phyloP scores from a whole-genome alignment of 352 stramenopile species.

The Peronospora farinosa region DNA sequence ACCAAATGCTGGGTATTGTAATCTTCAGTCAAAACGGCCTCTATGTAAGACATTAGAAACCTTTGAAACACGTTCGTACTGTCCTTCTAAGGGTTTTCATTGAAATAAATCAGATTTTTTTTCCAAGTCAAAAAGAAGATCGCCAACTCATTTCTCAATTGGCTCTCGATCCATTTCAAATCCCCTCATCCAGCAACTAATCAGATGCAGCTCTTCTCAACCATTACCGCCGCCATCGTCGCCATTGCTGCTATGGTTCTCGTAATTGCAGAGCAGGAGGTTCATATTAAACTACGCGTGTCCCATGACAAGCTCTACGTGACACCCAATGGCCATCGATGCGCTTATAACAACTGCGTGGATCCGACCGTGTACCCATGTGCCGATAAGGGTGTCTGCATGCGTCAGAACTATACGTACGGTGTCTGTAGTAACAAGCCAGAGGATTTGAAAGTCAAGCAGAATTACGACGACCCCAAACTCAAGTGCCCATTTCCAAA shows the following conservation, averaged over 20 bases:
- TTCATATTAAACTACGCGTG: slow-evolving; percentile 35
- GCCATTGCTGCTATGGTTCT: slow-evolving; percentile 13
- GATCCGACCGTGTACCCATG: slow-evolving; percentile 56
- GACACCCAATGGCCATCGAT: slow-evolving; percentile 46
- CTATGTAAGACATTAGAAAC: too few species aligned
- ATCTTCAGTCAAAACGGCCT: too few species aligned
- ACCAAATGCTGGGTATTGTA: too few species aligned
- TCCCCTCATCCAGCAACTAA: not conserved
- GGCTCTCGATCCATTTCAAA: not conserved
- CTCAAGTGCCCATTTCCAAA: slow-evolving; percentile 36
- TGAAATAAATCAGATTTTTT: not conserved
- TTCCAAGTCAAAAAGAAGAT: not conserved
- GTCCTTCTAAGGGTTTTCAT: not conserved
- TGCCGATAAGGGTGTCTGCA: slow-evolving; percentile 32
- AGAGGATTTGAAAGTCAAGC: slow-evolving; percentile 8
- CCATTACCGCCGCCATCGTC: slow-evolving; percentile 8
- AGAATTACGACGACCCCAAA: slow-evolving; percentile 29
- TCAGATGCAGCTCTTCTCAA: slow-evolving; percentile 28
- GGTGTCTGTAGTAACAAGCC: slow-evolving; percentile 40
- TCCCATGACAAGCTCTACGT: slow-evolving; percentile 48
- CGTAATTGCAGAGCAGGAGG: slow-evolving; percentile 26
- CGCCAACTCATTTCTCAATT: not conserved
- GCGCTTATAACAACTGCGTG: slow-evolving; percentile 50
- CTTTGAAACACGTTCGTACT: too few species aligned
- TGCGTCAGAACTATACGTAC: slow-evolving; percentile 52